These are phyloP conservation scores for Geotrichum reessii DNA, from an alignment of 1,139 yeast species.

Conservation along the genomic window DNA sequence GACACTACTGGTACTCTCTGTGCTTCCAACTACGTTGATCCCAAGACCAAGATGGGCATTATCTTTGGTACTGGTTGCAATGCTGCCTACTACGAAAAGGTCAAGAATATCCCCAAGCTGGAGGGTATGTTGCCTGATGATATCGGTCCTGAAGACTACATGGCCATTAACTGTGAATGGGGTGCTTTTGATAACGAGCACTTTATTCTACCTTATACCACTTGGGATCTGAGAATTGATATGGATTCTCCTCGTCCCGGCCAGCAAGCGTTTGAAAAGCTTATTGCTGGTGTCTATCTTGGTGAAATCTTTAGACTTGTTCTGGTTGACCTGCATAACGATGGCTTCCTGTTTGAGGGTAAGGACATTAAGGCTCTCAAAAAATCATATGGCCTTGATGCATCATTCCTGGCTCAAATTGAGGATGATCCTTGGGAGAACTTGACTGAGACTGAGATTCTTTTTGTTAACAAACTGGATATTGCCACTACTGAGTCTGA, in stretches of 20 bases:
- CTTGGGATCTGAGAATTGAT: conserved; percentile 77
- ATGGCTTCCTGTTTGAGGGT: conserved; percentile 59
- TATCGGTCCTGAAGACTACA: conserved; percentile 56
- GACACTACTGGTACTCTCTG: conserved; percentile 97
- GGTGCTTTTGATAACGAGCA: conserved; percentile 97
- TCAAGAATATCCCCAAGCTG: conserved; percentile 72
- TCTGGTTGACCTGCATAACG: conserved; percentile 63
- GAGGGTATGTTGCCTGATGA: conserved; percentile 64
- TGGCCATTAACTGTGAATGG: conserved; percentile 98
- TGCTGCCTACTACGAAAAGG: conserved; percentile 86
- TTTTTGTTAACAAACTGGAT: conserved; percentile 55
- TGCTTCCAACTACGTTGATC: conserved; percentile 89
- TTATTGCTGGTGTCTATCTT: conserved; percentile 94
- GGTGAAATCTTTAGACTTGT: conserved; percentile 88
- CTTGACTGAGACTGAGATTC: conserved; percentile 64
- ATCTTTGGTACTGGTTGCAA: conserved; percentile 98
- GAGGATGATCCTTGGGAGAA: conserved; percentile 91
- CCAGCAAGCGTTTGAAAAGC: conserved; percentile 92
- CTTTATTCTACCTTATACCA: conserved; percentile 71
- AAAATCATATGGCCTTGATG: conserved; percentile 69
- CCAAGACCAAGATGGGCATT: conserved; percentile 86
- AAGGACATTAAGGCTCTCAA: conserved; percentile 61
- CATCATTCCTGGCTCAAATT: conserved; percentile 78
- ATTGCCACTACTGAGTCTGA: conserved; percentile 69
- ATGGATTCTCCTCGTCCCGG: conserved; percentile 90